Evolutionary conservation across 371 early-diverging fungal species (phyloP), one percentile per base, ranked within the genome.

Genomic region (Haplosporangium sp.): DNA sequence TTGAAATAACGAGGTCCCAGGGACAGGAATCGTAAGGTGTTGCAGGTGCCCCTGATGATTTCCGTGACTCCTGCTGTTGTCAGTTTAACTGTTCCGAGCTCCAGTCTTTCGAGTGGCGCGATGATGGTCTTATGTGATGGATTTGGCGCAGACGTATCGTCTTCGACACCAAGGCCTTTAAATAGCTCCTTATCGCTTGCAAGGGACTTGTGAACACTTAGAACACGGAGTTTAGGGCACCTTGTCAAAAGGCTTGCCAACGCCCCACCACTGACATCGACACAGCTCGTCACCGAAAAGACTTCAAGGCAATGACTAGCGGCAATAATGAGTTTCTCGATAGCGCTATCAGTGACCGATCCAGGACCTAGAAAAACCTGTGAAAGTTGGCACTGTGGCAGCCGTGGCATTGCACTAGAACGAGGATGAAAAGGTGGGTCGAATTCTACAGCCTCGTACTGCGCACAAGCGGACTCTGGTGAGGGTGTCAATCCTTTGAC

Each of bases 301-400:
- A 76, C 76, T 45, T 76, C 76, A 6, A 76, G 53, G 12, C 54
- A 66, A 37, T 69, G 70, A 5, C 70, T 64, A 1, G 76, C 67
- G 7, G 43, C 70, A 2, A n/a, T 56, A 23, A 76, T 66, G 10
- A 76, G 60, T 14, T 67, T 76, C 23, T 66, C 76, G 29, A 76
- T 66, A 0, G 70, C 70, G 43, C 70, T 76, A 42, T 76, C 76
- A 2, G 76, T 76, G 43, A 76, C 59, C 4, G 76, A 76, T 1
- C 76, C 76, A n/a, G 76, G 76, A 12, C 76, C 76, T 6, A 76
- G 36, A 20, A 76, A 70, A 36, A 74, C 74, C 13, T 74, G 74
- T 1, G 64, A 64, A 5, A 74, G 64, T 4, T 54, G 65, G 13
- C 74, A 68, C 9, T 54, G 41, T 16, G 18, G 23, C 5, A 16